Percentiles rank a stretch among this genome's conserved stretches.
Conservation (phyloP, 768 basidiomycete genomes). For the Phaeolepiota aurea region DNA sequence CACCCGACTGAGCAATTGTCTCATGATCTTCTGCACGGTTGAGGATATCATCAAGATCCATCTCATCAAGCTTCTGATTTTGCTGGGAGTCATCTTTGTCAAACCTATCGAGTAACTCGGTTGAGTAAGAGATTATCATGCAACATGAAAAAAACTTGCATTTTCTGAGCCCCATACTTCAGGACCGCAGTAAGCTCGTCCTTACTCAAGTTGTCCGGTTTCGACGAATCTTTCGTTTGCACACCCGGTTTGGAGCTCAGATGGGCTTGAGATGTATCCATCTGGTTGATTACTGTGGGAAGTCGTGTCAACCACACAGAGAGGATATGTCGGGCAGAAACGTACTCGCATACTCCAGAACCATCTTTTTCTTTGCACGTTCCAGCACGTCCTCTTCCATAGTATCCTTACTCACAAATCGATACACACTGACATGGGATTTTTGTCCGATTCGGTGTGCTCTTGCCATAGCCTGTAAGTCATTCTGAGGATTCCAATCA, state of each 20-base stretch:
- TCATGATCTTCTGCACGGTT: constrained; percentile 97
- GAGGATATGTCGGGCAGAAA: constrained; percentile 14
- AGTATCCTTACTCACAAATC: constrained; percentile 97
- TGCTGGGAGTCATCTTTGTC: constrained; percentile 93
- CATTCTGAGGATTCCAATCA: constrained; percentile 98
- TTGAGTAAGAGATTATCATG: constrained; percentile 5
- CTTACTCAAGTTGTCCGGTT: constrained; percentile 83
- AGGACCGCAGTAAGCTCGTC: constrained; percentile 96
- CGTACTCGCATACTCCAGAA: constrained; percentile 97
- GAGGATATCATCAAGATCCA: constrained; percentile 98
- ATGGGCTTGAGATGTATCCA: constrained; percentile 98
- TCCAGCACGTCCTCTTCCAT: constrained; percentile 99
- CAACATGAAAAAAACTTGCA: constrained; percentile 40
- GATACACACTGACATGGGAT: constrained; percentile 96
- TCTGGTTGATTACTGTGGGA: constrained; percentile 90
- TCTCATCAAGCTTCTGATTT: constrained; percentile 93
- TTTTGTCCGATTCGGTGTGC: constrained; percentile 99
- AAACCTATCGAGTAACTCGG: constrained; percentile 51
- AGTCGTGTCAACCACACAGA: constrained; percentile 6
- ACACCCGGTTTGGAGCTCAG: constrained; percentile 70
- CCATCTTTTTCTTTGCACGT: constrained; percentile 99
- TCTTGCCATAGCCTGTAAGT: constrained; percentile 97
- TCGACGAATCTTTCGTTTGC: constrained; percentile 54
- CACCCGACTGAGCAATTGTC: constrained; percentile 74
- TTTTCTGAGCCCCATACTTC: constrained; percentile 98